Evolutionary conservation across 148 eudicot species (phyloP), one percentile per base, ranked within the genome.

Genomic region (Camellia sinensis): DNA sequence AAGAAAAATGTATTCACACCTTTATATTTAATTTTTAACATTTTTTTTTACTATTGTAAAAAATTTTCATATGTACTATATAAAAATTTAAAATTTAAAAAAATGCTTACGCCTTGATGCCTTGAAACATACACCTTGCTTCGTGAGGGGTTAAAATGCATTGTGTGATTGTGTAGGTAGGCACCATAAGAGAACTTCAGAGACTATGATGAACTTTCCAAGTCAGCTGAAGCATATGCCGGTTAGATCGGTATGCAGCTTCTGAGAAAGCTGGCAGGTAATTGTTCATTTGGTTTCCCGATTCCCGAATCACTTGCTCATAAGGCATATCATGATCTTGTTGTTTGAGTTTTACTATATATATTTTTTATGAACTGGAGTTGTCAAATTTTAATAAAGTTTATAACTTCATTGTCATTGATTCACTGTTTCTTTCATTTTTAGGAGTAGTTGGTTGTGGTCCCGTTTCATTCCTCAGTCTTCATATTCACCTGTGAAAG

Each of bases 391-490:
- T n/a, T 66, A 1, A 29, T 1, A 29, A 1, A 1, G 1, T 29
- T 29, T 29, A 29, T 29, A 29, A 21, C 15, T 18, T 17, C 40
- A 1, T 41, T 12, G 11, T 68, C 29, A 4, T 53, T 71, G 56
- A 57, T 45, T 65, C 13, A 40, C 67, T 14, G 21, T 45, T 9
- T 79, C 4, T 71, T 82, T 81, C 53, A 48, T 83, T 67, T 86
- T 44, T 87, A 95, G 98, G 90, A 87, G 91, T 82, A 82, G 91
- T 75, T 95, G 98, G 98, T 81, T 90, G 53, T 95, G 94, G 97
- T 86, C 94, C 37, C 97, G 92, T 80, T 86, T 95, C 62, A 89
- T 88, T 76, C 94, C 96, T 52, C 95, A 91, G 71, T 80, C 90
- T 54, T 89, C 92, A 13, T 76, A 85, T 78, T 85, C 98, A 45